Evolutionary conservation across 1,284 basidiomycete species (phyloP).

Genomic region (Malassezia globosa): DNA sequence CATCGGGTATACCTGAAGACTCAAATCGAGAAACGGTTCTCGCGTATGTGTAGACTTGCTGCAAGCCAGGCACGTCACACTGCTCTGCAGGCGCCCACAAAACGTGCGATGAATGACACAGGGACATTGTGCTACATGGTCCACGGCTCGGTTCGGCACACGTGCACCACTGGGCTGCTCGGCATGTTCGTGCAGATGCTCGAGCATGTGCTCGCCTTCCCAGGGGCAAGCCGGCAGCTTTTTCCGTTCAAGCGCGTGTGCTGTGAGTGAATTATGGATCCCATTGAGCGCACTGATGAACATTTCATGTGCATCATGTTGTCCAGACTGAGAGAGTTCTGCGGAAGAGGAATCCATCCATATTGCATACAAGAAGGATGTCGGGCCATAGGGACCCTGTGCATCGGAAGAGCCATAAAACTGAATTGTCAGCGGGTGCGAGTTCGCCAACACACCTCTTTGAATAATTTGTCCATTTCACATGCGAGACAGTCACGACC

Average conservation of each 20-base stretch:
- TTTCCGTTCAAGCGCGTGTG: constrained; percentile 21
- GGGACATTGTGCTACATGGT: constrained; percentile 54
- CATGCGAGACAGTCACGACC: constrained; percentile 72
- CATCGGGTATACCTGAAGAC: constrained; percentile 59
- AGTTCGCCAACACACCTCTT: constrained; percentile 59
- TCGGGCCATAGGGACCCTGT: constrained; percentile 62
- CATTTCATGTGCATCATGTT: constrained; percentile 81
- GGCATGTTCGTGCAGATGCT: constrained; percentile 25
- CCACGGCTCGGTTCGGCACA: not conserved
- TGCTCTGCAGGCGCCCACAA: constrained; percentile 72
- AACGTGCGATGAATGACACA: constrained; percentile 89
- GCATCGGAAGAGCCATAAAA: constrained; percentile 36
- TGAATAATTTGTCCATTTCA: constrained; percentile 84
- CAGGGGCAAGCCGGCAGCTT: constrained; percentile 24
- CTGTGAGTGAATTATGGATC: constrained; percentile 32
- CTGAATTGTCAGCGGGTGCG: constrained; percentile 52
- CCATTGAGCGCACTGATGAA: constrained; percentile 44
- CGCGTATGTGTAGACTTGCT: constrained; percentile 64
- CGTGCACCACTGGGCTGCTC: constrained; percentile 11
- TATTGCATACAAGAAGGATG: constrained; percentile 69
- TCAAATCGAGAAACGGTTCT: constrained; percentile 84
- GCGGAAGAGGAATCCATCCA: constrained; percentile 63
- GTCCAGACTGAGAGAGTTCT: constrained; percentile 77
- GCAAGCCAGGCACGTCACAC: constrained; percentile 70
- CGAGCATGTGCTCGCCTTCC: constrained; percentile 22